Evolutionary conservation across 495 filamentous ascomycete genomes (phyloP).

Genomic region (Penicillium soppii): DNA sequence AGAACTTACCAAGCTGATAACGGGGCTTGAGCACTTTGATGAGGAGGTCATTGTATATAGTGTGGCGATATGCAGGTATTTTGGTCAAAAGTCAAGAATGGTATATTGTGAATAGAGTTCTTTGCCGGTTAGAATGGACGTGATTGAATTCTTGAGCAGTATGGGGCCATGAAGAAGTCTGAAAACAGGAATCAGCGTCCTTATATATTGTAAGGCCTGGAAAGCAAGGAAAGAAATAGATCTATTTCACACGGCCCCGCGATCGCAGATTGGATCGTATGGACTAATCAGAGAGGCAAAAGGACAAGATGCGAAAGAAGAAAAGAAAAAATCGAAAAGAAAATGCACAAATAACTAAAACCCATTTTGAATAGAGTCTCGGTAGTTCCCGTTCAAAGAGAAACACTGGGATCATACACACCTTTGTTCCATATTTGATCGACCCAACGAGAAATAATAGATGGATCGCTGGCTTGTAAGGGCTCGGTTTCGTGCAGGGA

Average conservation of each 20-base stretch:
- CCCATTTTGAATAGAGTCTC: conserved; percentile 4
- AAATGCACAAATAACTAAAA: background rate
- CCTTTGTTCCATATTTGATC: background rate
- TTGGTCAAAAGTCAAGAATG: background rate
- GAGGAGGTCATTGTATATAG: conserved; percentile 10
- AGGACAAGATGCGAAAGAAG: too few relatives aligned
- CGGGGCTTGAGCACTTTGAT: conserved; percentile 14
- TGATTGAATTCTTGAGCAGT: background rate
- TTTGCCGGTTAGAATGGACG: background rate
- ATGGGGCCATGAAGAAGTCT: background rate
- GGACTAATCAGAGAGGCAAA: background rate
- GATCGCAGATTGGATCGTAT: conserved; percentile 2
- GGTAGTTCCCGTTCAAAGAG: conserved; percentile 14
- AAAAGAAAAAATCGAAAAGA: background rate
- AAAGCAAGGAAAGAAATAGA: conserved; percentile 9
- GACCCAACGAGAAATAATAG: too few relatives aligned
- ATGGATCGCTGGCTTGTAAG: background rate
- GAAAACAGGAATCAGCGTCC: background rate
- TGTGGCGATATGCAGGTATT: background rate
- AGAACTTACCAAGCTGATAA: conserved; percentile 28
- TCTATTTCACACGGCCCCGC: conserved; percentile 1
- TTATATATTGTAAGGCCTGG: conserved; percentile 10
- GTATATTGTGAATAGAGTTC: background rate
- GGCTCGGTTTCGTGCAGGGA: background rate
- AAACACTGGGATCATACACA: background rate